Base-by-base conservation (phyloP, 495 filamentous ascomycete genomes). In the Polyplosphaeria fusca region DNA sequence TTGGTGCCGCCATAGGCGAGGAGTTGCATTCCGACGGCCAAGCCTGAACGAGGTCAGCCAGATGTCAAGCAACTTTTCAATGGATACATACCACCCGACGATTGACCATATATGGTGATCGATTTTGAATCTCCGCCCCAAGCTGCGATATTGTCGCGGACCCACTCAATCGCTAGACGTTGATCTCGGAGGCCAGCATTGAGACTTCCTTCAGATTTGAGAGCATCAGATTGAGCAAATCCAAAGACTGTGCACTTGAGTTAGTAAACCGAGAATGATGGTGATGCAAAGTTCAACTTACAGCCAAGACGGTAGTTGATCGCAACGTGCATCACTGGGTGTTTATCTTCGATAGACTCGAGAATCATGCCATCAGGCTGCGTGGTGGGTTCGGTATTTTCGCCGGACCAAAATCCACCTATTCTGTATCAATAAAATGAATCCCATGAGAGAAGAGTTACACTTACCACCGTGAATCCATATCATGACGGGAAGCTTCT, bases 171-270 rank as follows among this genome's bases (percentile, higher is more conserved):
- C 0, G 55, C 62, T 67, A 85, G 75, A 22, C 81, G 78, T 65
- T 87, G 82, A 68, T 87, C 84, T 22, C 84, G 77, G 5, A 82
- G 74, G 2, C 82, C 83, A 14, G 79, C 70, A 50, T 68, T 68
- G 23, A 69, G 30, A 32, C 47, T 54, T 3, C 22, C 13, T 41
- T 59, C 55, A 5, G 44, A 20, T 28, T 39, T 44, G 1, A 59
- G 47, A 12, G 55, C 20, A 16, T 51, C 55, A 1, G 47, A 52
- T 30, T 52, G 47, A 14, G 55, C 55, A 27, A 59, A 59, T 3
- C 55, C 55, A 27, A 59, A 59, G 40, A 59, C 45, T 48, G 20
- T 4, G 23, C 1, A 24, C 5, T n/a, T 20, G 14, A 1, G 7
- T 52, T 11, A 47, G 52, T 42, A 46, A 14, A 5, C 9, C 2